Evolutionary conservation across 2,329 filamentous ascomycete species (phyloP).

Genomic region (Cercospora brassicicola): DNA sequence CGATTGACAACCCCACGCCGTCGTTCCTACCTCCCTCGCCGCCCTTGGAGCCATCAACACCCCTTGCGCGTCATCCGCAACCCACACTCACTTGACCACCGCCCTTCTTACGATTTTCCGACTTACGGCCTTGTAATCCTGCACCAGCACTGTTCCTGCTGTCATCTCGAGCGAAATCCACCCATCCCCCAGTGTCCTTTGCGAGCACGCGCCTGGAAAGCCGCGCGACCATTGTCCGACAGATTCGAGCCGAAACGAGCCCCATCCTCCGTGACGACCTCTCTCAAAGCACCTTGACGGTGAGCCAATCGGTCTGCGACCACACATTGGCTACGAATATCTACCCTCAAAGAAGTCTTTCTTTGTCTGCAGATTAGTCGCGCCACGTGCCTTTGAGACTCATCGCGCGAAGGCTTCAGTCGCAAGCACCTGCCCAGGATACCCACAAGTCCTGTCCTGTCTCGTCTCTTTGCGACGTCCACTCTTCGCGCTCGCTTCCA

Average conservation of each 20-base stretch:
- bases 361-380: constrained; percentile 24
- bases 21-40: constrained; percentile 9
- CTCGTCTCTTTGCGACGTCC: neutral
- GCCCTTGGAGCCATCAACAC: neutral
- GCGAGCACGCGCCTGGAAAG: constrained; percentile 8
- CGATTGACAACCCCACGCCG: constrained; percentile 12
- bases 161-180: constrained; percentile 6
- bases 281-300: constrained; percentile 21
- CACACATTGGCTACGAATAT: constrained; percentile 19
- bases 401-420: constrained; percentile 2
- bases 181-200: constrained; percentile 10
- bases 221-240: constrained; percentile 24
- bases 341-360: constrained; percentile 20
- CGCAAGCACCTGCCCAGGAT: constrained; percentile 11
- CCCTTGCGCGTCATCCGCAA: constrained; percentile 19
- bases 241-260: constrained; percentile 18
- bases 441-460: constrained; percentile 1
- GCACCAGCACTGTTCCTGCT: constrained; percentile 13
- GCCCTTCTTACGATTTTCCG: constrained; percentile 21
- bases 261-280: constrained; percentile 16
- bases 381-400: constrained; percentile 21
- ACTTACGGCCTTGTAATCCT: constrained; percentile 30
- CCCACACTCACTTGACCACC: constrained; percentile 24
- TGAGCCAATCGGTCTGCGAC: constrained; percentile 23
- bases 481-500: constrained; percentile 25